A percentile compares a stretch with the other conserved stretches of the same genome.
Evolutionary conservation across 2,329 filamentous ascomycete species (phyloP).

Genomic region (Colletotrichum simmondsii): DNA sequence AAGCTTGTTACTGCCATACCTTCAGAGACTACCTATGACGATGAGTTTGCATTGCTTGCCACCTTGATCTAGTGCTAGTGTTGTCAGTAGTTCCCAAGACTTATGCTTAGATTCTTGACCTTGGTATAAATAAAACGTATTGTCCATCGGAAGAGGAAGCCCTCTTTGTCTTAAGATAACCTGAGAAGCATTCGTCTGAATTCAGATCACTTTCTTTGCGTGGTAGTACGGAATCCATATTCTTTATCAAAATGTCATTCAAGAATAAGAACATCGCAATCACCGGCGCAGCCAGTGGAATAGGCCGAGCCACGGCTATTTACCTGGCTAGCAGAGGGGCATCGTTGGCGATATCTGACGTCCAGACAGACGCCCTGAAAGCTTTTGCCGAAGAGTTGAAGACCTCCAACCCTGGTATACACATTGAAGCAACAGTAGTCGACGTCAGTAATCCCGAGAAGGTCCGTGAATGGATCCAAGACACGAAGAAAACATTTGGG

Average conservation of each 20-base stretch:
- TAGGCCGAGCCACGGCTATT: slow-evolving; percentile 57
- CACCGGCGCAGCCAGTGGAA: slow-evolving; percentile 59
- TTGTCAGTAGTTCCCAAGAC: no score
- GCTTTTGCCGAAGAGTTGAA: slow-evolving; percentile 17
- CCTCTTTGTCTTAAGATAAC: no score
- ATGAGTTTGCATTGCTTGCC: no score
- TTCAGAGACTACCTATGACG: no score
- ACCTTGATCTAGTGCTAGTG: no score
- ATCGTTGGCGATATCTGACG: slow-evolving; percentile 58
- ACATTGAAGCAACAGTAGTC: slow-evolving; percentile 22
- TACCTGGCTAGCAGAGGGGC: slow-evolving; percentile 55
- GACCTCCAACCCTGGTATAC: background rate
- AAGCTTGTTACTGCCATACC: no score
- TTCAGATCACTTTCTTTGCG: no score
- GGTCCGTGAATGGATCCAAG: slow-evolving; percentile 47
- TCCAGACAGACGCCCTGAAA: slow-evolving; percentile 49
- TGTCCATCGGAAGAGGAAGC: no score
- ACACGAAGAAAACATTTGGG: slow-evolving; percentile 43
- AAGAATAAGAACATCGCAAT: slow-evolving; percentile 59
- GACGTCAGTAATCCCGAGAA: slow-evolving; percentile 44
- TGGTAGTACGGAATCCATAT: no score
- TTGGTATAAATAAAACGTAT: no score
- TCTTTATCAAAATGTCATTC: background rate
- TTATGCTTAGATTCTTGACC: no score
- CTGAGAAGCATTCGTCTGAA: no score